Base-by-base conservation (phyloP, 345 rosid genomes). In the Orychophragmus violaceus region DNA sequence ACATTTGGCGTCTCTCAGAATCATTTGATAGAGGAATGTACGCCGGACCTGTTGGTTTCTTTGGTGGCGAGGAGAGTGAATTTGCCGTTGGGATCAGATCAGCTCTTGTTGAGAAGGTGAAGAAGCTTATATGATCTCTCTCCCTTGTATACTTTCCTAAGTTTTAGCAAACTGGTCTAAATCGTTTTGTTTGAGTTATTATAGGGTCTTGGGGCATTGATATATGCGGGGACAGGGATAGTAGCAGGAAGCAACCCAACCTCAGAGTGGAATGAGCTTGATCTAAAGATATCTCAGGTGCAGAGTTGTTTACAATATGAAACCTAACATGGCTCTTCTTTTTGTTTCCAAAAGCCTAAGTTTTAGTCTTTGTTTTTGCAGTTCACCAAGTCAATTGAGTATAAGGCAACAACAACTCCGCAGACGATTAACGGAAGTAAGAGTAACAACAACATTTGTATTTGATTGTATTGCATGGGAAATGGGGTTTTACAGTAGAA, bases 81-180 rank as follows among this genome's bases (percentile, higher is more conserved):
- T 92, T 92, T 82, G 93, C 97, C 23, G 98, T 89, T 48, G 98
- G 98, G 56, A 89, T 93, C 52, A 81, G 97, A 79, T 93, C 97
- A 55, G 96, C 98, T 32, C 74, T 93, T 69, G 95, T 89, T 13
- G 88, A 86, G 61, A 83, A 86, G 95, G 98, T 92, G 51, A 39
- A 64, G 13, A 30, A 2, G 19, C 32, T 29, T 50, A 37, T 24
- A 30, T 44, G 56, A 21, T 24, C 8, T 35, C 37, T 33, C 66
- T 11, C 6, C 28, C 5, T 7, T 19, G 6, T 18, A 37, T 7
- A 44, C 5, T 62, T 29, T 13, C 27, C 1, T 12, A 63, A 49
- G 68, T 53, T 16, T 12, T 18, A 39, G 69, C 16, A 66, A 39
- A 39, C 54, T 1, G 14, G 53, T 28, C 62, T 64, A 1, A 64